phyloP scores from a whole-genome alignment of 768 basidiomycete genomes.

The Jaapia argillacea region DNA sequence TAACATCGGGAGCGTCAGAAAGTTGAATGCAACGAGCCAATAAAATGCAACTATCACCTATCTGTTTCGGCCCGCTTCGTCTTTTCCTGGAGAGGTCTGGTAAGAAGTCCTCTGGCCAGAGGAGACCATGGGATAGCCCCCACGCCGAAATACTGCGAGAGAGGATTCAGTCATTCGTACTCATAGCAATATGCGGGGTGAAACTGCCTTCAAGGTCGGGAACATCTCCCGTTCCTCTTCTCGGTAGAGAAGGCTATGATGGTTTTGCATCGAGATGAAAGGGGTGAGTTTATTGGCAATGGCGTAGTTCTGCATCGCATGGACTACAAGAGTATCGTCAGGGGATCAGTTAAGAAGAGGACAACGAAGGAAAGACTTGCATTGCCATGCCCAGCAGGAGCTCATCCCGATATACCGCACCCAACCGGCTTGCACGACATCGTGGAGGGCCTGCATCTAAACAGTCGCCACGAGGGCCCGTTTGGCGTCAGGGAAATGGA shows the following conservation, averaged over 20 bases:
- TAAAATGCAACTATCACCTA: constrained; percentile 7
- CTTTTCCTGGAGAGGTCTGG: constrained; percentile 15
- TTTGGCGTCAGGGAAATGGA: background rate
- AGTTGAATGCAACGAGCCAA: too few relatives aligned
- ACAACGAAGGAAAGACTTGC: constrained; percentile 5
- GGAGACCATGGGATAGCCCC: constrained; percentile 32
- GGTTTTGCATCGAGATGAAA: constrained; percentile 40
- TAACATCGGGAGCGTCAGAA: background rate
- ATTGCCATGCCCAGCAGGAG: constrained; percentile 22
- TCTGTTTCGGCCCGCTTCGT: constrained; percentile 17
- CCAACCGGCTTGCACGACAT: constrained; percentile 30
- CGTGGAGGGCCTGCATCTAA: constrained; percentile 31
- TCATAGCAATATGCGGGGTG: background rate
- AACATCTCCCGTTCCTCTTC: constrained; percentile 36
- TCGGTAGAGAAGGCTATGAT: constrained; percentile 32
- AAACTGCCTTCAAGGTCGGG: constrained; percentile 23
- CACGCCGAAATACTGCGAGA: constrained; percentile 22
- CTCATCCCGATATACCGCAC: constrained; percentile 28
- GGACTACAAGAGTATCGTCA: constrained; percentile 9
- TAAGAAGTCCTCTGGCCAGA: constrained; percentile 23
- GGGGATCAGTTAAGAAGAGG: background rate
- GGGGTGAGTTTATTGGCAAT: constrained; percentile 22
- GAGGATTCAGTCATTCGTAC: background rate
- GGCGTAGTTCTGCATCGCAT: constrained; percentile 26
- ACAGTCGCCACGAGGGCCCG: background rate